Conservation (phyloP, 495 filamentous ascomycete species). For the Sporormia fimetaria region DNA sequence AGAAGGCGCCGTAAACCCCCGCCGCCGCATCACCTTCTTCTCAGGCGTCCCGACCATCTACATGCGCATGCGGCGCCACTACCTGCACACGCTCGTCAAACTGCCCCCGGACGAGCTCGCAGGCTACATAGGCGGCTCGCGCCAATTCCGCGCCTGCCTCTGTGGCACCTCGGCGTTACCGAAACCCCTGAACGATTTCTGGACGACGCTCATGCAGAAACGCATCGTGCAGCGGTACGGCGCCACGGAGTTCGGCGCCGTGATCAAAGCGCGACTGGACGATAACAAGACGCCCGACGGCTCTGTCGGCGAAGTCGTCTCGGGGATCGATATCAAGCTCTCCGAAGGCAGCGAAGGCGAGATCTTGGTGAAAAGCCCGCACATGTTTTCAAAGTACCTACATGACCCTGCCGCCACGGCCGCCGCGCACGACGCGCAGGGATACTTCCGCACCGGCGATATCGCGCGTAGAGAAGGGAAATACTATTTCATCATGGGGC, state of each 20-base stretch:
- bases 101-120: conserved; percentile 19
- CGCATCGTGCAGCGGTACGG: conserved; percentile 39
- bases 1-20: conserved; percentile 27
- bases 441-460: conserved; percentile 41
- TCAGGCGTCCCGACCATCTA: conserved; percentile 43
- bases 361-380: conserved; percentile 35
- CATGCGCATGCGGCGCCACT: conserved; percentile 41
- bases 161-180: conserved; percentile 41
- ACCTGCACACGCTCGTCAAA: conserved; percentile 28
- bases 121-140: conserved; percentile 34
- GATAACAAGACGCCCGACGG: conserved; percentile 35
- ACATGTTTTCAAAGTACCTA: conserved; percentile 40
- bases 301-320: conserved; percentile 33
- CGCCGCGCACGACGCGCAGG: conserved; percentile 34
- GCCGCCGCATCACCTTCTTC: conserved; percentile 34
- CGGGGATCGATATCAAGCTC: conserved; percentile 29
- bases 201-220: conserved; percentile 34
- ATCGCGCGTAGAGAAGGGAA: conserved; percentile 38
- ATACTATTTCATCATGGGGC: conserved; percentile 41
- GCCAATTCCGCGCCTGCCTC: conserved; percentile 34
- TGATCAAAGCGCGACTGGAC: conserved; percentile 36
- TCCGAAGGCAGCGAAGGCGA: conserved; percentile 33
- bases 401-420: conserved; percentile 33
- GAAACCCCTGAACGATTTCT: conserved; percentile 38
- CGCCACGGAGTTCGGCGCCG: conserved; percentile 39